A percentile compares a stretch with the other conserved stretches of the same genome.
Conservation (phyloP, 1,284 basidiomycete species). For the Cryptococcus sp. region DNA sequence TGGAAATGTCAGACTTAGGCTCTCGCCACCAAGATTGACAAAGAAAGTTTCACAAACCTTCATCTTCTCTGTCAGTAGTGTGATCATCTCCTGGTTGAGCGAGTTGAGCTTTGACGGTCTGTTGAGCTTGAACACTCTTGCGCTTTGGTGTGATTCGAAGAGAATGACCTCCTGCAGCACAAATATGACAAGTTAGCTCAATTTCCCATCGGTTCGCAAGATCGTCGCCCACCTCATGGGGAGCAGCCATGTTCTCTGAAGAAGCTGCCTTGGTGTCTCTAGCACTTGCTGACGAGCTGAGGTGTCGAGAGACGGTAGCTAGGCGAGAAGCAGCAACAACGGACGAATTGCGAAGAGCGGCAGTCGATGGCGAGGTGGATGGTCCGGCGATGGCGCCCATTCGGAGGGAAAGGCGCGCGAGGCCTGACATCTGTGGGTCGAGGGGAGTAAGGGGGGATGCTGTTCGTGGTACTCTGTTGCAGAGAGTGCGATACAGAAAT, state of each 20-base stretch:
- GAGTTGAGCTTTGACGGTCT: constrained; percentile 83
- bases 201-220: neutral
- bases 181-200: neutral
- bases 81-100: constrained; percentile 80
- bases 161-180: constrained; percentile 25
- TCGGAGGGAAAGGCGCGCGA: constrained; percentile 26
- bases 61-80: constrained; percentile 62
- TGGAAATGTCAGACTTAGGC: neutral
- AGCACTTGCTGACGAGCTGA: constrained; percentile 25
- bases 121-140: constrained; percentile 54
- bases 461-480: too few species aligned
- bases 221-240: constrained; percentile 9
- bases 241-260: constrained; percentile 12
- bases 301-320: constrained; percentile 34
- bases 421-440: constrained; percentile 20
- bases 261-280: constrained; percentile 4
- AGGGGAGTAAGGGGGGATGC: too few species aligned
- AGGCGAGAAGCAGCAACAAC: constrained; percentile 26
- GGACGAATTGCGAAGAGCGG: neutral
- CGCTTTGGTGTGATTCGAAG: constrained; percentile 29
- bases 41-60: constrained; percentile 27
- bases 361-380: constrained; percentile 4
- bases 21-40: neutral
- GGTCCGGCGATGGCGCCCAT: constrained; percentile 23
- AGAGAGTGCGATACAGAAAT: too few species aligned